Percentiles rank a stretch among this genome's conserved stretches.
Conservation (phyloP, 1,284 basidiomycete genomes). For the Schizopora paradoxa region DNA sequence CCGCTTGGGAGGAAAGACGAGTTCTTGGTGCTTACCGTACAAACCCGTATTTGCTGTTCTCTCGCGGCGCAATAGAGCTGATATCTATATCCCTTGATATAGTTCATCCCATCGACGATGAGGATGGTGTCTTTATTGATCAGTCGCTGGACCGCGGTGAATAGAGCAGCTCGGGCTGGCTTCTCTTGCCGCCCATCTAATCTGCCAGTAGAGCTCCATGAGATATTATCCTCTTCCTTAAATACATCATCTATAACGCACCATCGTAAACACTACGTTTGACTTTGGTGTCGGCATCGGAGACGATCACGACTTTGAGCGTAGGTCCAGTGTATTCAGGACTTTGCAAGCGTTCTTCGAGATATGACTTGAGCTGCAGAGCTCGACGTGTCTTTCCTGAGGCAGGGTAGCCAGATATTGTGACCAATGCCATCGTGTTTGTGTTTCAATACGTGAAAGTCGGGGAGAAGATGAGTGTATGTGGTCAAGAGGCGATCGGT, state of each 20-base stretch:
- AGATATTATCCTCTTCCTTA: neutral
- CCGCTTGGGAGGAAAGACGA: conserved; percentile 1
- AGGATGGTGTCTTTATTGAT: conserved; percentile 73
- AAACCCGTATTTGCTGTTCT: conserved; percentile 80
- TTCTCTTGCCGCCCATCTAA: conserved; percentile 86
- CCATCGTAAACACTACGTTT: conserved; percentile 70
- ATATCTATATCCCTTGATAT: conserved; percentile 97
- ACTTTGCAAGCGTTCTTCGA: conserved; percentile 52
- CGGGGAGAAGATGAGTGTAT: too few relatives aligned
- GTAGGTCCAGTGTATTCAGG: conserved; percentile 47
- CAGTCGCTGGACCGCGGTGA: conserved; percentile 77
- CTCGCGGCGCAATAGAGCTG: conserved; percentile 96
- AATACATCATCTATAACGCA: conserved; percentile 32
- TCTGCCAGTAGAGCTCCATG: conserved; percentile 38
- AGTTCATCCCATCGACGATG: conserved; percentile 89
- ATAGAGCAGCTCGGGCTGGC: conserved; percentile 81
- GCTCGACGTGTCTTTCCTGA: conserved; percentile 83
- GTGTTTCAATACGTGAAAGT: too few relatives aligned
- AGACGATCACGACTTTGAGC: conserved; percentile 62
- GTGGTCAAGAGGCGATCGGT: too few relatives aligned
- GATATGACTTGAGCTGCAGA: conserved; percentile 54
- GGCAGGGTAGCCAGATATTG: conserved; percentile 85
- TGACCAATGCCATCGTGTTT: conserved; percentile 84
- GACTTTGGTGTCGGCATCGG: conserved; percentile 72
- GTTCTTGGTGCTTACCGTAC: conserved; percentile 62